A percentile compares a stretch with the other conserved stretches of the same genome.
phyloP scores from a whole-genome alignment of 2,329 filamentous ascomycete genomes.

The Parastagonospora avenae region DNA sequence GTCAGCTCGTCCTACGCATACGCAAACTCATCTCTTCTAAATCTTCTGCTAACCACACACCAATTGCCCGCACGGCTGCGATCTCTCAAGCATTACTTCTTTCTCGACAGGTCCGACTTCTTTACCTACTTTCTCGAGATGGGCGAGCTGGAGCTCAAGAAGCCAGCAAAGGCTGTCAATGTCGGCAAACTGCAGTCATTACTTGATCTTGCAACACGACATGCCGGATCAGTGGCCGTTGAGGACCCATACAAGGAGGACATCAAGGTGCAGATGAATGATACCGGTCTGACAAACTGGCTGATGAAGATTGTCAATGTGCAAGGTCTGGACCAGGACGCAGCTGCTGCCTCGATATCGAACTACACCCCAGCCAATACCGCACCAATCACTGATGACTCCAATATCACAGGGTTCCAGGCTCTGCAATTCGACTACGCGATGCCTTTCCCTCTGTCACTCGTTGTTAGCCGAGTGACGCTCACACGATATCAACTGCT shows the following conservation, averaged over 20 bases:
- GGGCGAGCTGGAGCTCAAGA: constrained; percentile 84
- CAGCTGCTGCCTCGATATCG: constrained; percentile 65
- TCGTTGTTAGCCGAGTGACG: constrained; percentile 95
- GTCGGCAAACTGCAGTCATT: constrained; percentile 91
- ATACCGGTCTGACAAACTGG: constrained; percentile 88
- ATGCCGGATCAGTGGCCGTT: constrained; percentile 91
- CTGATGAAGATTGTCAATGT: constrained; percentile 97
- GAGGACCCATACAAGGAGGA: constrained; percentile 98
- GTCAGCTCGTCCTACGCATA: constrained; percentile 94
- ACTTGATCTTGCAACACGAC: constrained; percentile 93
- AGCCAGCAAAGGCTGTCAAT: constrained; percentile 87
- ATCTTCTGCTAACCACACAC: constrained; percentile 89
- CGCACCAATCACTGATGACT: constrained; percentile 69
- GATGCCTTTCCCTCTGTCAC: constrained; percentile 91
- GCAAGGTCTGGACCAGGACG: constrained; percentile 88
- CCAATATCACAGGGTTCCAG: constrained; percentile 87
- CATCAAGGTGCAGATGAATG: constrained; percentile 96
- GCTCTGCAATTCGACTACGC: constrained; percentile 92
- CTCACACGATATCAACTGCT: constrained; percentile 96
- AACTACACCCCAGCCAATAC: constrained; percentile 72
- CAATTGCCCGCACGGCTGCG: constrained; percentile 83
- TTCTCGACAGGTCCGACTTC: constrained; percentile 96
- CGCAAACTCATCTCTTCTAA: constrained; percentile 90
- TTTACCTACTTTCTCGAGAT: constrained; percentile 98
- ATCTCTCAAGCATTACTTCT: constrained; percentile 98